phyloP scores from a whole-genome alignment of 2,329 filamentous ascomycete genomes.

The Cordyceps cateniannulata region DNA sequence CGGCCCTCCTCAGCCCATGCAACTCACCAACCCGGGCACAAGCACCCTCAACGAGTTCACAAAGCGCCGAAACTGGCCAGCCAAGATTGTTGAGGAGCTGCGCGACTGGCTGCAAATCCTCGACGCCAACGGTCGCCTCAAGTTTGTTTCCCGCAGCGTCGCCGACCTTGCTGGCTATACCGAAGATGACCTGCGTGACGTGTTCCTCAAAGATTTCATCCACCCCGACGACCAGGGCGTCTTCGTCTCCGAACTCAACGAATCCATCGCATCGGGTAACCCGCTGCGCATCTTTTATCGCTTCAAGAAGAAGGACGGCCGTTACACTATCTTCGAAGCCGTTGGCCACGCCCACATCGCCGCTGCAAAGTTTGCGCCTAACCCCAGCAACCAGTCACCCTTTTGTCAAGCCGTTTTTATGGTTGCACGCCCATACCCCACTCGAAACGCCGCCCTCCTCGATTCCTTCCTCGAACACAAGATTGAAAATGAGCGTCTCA shows the following conservation, averaged over 20 bases:
- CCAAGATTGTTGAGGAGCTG: slow-evolving; percentile 82
- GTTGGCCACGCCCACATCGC: slow-evolving; percentile 87
- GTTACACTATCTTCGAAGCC: slow-evolving; percentile 79
- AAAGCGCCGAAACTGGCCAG: slow-evolving; percentile 70
- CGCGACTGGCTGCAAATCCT: slow-evolving; percentile 85
- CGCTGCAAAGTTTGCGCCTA: slow-evolving; percentile 56
- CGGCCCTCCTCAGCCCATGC: slow-evolving; percentile 25
- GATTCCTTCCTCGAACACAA: slow-evolving; percentile 96
- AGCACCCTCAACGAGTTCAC: slow-evolving; percentile 52
- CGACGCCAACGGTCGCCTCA: slow-evolving; percentile 74
- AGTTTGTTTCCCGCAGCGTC: slow-evolving; percentile 79
- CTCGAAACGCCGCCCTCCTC: slow-evolving; percentile 74
- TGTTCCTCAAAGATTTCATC: slow-evolving; percentile 73
- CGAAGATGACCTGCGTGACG: slow-evolving; percentile 62
- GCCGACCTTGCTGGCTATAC: slow-evolving; percentile 69
- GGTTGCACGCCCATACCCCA: slow-evolving; percentile 85
- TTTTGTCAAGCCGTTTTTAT: slow-evolving; percentile 90
- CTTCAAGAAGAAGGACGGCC: slow-evolving; percentile 66
- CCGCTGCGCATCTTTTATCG: slow-evolving; percentile 80
- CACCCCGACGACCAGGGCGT: slow-evolving; percentile 79
- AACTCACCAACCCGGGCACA: slow-evolving; percentile 22
- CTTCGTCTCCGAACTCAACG: slow-evolving; percentile 82
- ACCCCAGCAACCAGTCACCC: slow-evolving; percentile 56
- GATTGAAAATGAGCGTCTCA: slow-evolving; percentile 86
- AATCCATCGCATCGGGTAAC: slow-evolving; percentile 77